Percentiles rank a stretch among this genome's conserved stretches.
Evolutionary conservation across 805 yeast genomes (phyloP).

Genomic region (Teunomyces panamensis): DNA sequence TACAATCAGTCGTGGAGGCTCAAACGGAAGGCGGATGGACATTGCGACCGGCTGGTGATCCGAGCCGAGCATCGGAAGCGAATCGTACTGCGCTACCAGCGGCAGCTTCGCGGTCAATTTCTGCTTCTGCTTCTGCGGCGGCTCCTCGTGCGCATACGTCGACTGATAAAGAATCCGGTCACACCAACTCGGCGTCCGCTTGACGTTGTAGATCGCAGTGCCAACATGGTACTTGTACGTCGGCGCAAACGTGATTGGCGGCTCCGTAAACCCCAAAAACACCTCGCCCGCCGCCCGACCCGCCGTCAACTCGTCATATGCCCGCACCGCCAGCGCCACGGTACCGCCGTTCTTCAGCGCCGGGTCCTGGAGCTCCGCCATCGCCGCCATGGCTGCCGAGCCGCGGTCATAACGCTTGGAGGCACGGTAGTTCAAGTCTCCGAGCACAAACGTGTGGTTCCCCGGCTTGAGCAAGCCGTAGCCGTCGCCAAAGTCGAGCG

Average conservation of each 20-base stretch:
- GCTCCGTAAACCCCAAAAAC: conserved; percentile 65
- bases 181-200: conserved; percentile 85
- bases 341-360: conserved; percentile 9
- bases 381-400: conserved; percentile 13
- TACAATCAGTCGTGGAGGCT: conserved; percentile 33
- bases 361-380: conserved; percentile 25
- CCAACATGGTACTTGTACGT: conserved; percentile 67
- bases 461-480: conserved; percentile 49
- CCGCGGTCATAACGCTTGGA: conserved; percentile 16
- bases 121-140: not conserved
- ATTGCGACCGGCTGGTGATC: conserved; percentile 83
- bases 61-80: conserved; percentile 52
- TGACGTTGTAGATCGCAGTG: conserved; percentile 50
- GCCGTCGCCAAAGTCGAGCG: conserved; percentile 58
- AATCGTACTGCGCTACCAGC: conserved; percentile 42
- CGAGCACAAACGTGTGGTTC: conserved; percentile 68
- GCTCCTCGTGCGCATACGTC: conserved; percentile 25
- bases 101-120: conserved; percentile 9
- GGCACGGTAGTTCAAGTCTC: conserved; percentile 83
- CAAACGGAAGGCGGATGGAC: conserved; percentile 44
- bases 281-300: conserved; percentile 43
- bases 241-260: conserved; percentile 65
- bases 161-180: conserved; percentile 69
- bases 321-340: conserved; percentile 20
- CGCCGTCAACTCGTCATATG: conserved; percentile 50